Evolutionary conservation across 2,329 filamentous ascomycete genomes (phyloP).

Genomic region (Hypoxylon sp.): DNA sequence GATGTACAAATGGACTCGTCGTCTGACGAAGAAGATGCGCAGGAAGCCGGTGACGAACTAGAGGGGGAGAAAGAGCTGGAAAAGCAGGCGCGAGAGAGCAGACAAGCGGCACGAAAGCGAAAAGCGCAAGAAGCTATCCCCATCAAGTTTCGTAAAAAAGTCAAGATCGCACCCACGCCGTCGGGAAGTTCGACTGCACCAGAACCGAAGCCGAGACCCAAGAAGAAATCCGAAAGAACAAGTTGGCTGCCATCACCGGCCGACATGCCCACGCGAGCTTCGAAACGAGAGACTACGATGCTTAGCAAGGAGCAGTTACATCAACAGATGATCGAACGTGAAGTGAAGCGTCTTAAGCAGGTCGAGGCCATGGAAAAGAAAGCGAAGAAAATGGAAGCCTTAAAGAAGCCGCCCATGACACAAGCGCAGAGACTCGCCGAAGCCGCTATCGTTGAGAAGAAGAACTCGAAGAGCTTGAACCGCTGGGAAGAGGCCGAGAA

Average conservation of each 20-base stretch:
- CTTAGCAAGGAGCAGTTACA: conserved; percentile 74
- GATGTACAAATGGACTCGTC: conserved; percentile 91
- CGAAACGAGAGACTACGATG: conserved; percentile 70
- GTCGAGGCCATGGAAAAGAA: conserved; percentile 76
- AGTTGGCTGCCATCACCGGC: conserved; percentile 70
- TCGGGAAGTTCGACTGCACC: conserved; percentile 54
- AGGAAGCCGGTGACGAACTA: conserved; percentile 77
- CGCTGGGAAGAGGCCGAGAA: conserved; percentile 96
- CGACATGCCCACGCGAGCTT: conserved; percentile 71
- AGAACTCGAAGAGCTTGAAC: conserved; percentile 91
- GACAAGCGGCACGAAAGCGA: conserved; percentile 79
- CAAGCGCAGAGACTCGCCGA: conserved; percentile 88
- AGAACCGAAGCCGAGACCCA: conserved; percentile 64
- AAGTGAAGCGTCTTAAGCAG: conserved; percentile 78
- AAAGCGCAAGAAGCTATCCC: conserved; percentile 83
- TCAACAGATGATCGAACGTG: conserved; percentile 80
- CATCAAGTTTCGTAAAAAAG: conserved; percentile 79
- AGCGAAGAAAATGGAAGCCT: conserved; percentile 78
- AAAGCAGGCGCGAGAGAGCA: conserved; percentile 79
- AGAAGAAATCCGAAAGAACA: conserved; percentile 72
- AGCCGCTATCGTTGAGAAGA: conserved; percentile 84
- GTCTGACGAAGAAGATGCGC: conserved; percentile 85
- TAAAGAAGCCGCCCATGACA: conserved; percentile 85
- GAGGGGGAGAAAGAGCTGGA: conserved; percentile 91
- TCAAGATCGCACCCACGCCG: conserved; percentile 71